Conservation (phyloP, 768 basidiomycete genomes). For the Mycena rosella region DNA sequence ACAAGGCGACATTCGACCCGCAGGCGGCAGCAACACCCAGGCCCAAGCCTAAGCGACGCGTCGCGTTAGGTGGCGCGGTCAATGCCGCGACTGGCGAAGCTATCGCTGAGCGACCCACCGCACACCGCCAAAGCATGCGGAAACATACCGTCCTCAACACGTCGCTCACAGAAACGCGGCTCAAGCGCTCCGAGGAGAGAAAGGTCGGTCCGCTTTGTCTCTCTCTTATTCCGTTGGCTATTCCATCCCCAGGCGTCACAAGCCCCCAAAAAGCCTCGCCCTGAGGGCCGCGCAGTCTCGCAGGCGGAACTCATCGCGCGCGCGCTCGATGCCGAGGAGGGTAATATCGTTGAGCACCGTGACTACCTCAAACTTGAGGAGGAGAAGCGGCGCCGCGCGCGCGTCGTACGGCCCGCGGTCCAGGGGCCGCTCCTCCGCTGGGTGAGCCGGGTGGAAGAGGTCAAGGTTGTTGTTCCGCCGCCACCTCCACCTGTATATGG, state of each 20-base stretch:
- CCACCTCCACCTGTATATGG: conserved; percentile 40
- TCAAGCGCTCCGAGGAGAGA: conserved; percentile 73
- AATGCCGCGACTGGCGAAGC: conserved; percentile 75
- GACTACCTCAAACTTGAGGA: conserved; percentile 87
- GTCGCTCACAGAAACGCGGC: conserved; percentile 72
- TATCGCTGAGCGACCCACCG: conserved; percentile 48
- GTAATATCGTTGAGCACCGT: conserved; percentile 81
- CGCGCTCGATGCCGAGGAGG: conserved; percentile 90
- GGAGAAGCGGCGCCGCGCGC: conserved; percentile 80
- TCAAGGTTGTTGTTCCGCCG: conserved; percentile 57
- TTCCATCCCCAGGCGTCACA: conserved; percentile 61
- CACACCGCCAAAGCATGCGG: conserved; percentile 69
- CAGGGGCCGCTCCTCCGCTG: conserved; percentile 79
- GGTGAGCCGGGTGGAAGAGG: conserved; percentile 75
- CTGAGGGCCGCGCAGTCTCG: conserved; percentile 65
- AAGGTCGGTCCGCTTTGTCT: conserved; percentile 56
- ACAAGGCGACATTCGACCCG: conserved; percentile 78
- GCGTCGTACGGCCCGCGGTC: conserved; percentile 70
- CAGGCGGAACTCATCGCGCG: conserved; percentile 89
- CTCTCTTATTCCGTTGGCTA: not conserved
- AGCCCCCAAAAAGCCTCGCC: conserved; percentile 71
- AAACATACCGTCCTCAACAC: conserved; percentile 80
- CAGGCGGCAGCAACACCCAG: conserved; percentile 43
- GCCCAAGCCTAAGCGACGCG: conserved; percentile 54
- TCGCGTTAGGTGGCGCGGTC: conserved; percentile 66